phyloP scores from a whole-genome alignment of 2,329 filamentous ascomycete genomes.

The Apiospora pterosperma region DNA sequence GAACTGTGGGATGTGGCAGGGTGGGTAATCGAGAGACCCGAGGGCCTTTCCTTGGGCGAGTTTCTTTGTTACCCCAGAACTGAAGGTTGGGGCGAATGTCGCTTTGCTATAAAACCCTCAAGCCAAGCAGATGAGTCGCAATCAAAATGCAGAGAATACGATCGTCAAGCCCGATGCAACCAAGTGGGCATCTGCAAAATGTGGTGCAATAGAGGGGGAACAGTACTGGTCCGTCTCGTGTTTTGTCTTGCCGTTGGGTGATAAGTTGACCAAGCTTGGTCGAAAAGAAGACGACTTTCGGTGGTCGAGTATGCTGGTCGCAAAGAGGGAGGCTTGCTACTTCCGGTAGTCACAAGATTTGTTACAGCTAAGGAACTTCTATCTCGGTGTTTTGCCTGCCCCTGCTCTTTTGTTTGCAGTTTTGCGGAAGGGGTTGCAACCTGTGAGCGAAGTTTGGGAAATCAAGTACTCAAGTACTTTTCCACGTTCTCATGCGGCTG shows the following conservation, averaged over 20 bases:
- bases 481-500: slow-evolving; percentile 4
- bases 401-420: slow-evolving; percentile 1
- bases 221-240: neutral
- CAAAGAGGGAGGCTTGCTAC: neutral
- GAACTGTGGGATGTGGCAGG: neutral
- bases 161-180: slow-evolving; percentile 6
- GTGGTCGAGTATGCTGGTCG: neutral
- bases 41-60: neutral
- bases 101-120: neutral
- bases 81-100: neutral
- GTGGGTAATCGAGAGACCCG: neutral
- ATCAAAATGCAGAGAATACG: slow-evolving; percentile 3
- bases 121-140: neutral
- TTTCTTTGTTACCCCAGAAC: neutral
- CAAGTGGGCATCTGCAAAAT: slow-evolving; percentile 4
- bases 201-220: neutral
- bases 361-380: neutral
- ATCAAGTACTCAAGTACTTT: slow-evolving; percentile 4
- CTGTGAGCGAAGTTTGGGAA: neutral
- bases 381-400: neutral
- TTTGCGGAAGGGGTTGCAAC: neutral
- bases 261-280: neutral
- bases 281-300: neutral
- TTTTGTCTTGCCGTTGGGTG: neutral
- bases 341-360: neutral